These are phyloP conservation scores for Bauhinia variegata DNA, from an alignment of 306 rosid genomes.

Conservation along the genomic window DNA sequence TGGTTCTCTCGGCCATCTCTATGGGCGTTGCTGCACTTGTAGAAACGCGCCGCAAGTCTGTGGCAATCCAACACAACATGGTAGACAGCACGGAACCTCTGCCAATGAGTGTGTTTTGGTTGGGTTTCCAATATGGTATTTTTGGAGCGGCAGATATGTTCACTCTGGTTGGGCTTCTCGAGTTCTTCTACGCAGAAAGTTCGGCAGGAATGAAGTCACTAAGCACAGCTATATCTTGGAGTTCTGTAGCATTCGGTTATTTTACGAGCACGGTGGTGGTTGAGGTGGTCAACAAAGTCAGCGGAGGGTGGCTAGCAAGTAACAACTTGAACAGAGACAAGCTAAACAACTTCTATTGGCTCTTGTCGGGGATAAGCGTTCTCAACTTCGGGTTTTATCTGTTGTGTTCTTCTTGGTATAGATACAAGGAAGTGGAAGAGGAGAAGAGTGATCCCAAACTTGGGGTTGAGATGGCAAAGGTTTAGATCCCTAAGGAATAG, in stretches of 20 bases:
- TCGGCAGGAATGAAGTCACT: conserved; percentile 61
- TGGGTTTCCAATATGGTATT: conserved; percentile 66
- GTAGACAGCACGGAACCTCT: conserved; percentile 60
- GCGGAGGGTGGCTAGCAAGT: conserved; percentile 75
- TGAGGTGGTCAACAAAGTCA: conserved; percentile 70
- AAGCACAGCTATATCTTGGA: conserved; percentile 55
- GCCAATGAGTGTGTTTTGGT: conserved; percentile 82
- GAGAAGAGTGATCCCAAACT: conserved; percentile 37
- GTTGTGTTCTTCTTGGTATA: conserved; percentile 68
- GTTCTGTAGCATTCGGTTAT: conserved; percentile 49
- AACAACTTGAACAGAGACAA: conserved; percentile 70
- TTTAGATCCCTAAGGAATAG: conserved; percentile 22
- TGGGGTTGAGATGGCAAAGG: conserved; percentile 26
- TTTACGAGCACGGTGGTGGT: conserved; percentile 58
- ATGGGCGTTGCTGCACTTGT: conserved; percentile 65
- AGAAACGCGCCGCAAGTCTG: conserved; percentile 56
- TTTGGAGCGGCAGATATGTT: conserved; percentile 80
- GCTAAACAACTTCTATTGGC: conserved; percentile 66
- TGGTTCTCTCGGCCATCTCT: conserved; percentile 67
- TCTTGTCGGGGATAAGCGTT: conserved; percentile 58
- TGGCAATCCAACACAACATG: conserved; percentile 61
- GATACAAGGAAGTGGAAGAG: conserved; percentile 63
- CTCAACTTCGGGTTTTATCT: conserved; percentile 59
- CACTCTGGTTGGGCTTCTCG: conserved; percentile 63
- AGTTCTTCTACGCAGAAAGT: conserved; percentile 87